Evolutionary conservation across 179 eudicot genomes (phyloP), one percentile per base, ranked within the genome.

Genomic region (Spergularia azorica): DNA sequence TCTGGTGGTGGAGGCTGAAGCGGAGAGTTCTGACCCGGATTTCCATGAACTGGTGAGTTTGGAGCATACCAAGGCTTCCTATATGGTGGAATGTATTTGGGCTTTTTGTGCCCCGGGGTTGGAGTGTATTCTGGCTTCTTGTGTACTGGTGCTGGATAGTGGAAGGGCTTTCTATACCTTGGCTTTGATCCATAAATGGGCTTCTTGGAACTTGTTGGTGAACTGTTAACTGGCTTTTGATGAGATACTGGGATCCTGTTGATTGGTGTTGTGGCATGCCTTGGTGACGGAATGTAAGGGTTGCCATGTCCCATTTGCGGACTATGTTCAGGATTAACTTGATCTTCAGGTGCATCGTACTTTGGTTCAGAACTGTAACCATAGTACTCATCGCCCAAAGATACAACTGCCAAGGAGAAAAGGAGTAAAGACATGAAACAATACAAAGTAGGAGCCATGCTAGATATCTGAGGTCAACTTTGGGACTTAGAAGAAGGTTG

Each of bases 121-220:
- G 81, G 74, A 9, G 6, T 36, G 38, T 77, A 54, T 6, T 56
- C 79, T 0, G 67, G 79, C 54, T 32, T 63, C 17, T 16, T 79
- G 65, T 72, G 50, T 3, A 10, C 39, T 2, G 76, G 63, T 38
- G 46, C 7, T 9, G 75, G 75, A 38, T 65, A 63, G 20, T 69
- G 41, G 15, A 68, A 46, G 1, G 80, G 80, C 21, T 62, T 70
- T 52, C 63, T 48, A 26, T 46, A 65, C 16, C 17, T 14, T 0
- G 73, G 77, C 9, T 56, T 32, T 50, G 77, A 54, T 11, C 55
- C 71, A 18, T 65, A 66, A 51, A 64, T 50, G 21, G 75, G 80
- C 6, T 63, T 77, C 55, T 71, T 77, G 63, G 46, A 50, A 5
- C 5, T 54, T 3, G 71, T 63, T 21, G 61, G 63, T n/a, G 60